Evolutionary conservation across 176 grass and related monocot genomes (phyloP).

Genomic region (Elymus sibiricus): DNA sequence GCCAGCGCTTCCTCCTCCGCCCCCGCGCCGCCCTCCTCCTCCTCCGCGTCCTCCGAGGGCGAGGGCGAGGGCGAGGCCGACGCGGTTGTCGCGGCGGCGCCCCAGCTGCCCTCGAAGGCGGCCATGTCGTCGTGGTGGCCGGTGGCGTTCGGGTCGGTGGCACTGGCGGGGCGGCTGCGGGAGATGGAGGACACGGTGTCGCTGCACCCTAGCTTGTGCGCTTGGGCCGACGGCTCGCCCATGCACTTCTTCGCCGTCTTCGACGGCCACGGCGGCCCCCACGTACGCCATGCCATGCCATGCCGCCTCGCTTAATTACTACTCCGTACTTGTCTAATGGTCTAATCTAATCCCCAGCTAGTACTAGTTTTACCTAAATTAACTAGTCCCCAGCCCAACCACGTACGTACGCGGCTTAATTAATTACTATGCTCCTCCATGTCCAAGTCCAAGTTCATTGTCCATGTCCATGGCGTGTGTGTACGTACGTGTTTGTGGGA

Average conservation of each 20-base stretch:
- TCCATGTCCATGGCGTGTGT: too few species aligned
- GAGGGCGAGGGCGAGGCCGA: background rate
- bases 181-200: slow-evolving; percentile 86
- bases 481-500: too few species aligned
- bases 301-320: background rate
- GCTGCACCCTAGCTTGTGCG: slow-evolving; percentile 36
- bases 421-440: too few species aligned
- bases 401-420: too few species aligned
- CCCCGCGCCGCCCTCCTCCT: background rate
- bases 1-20: background rate
- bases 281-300: slow-evolving; percentile 29
- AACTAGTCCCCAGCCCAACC: too few species aligned
- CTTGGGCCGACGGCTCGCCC: slow-evolving; percentile 36
- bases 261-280: slow-evolving; percentile 74
- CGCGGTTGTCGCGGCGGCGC: too few species aligned
- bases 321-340: too few species aligned
- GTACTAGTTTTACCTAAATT: too few species aligned
- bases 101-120: background rate
- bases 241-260: slow-evolving; percentile 94
- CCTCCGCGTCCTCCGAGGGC: background rate
- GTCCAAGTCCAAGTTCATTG: too few species aligned
- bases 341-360: too few species aligned
- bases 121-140: background rate
- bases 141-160: slow-evolving; percentile 56
- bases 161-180: slow-evolving; percentile 51